Base-by-base conservation (phyloP, 2,329 filamentous ascomycete genomes). In the Pseudogymnoascus sp. region DNA sequence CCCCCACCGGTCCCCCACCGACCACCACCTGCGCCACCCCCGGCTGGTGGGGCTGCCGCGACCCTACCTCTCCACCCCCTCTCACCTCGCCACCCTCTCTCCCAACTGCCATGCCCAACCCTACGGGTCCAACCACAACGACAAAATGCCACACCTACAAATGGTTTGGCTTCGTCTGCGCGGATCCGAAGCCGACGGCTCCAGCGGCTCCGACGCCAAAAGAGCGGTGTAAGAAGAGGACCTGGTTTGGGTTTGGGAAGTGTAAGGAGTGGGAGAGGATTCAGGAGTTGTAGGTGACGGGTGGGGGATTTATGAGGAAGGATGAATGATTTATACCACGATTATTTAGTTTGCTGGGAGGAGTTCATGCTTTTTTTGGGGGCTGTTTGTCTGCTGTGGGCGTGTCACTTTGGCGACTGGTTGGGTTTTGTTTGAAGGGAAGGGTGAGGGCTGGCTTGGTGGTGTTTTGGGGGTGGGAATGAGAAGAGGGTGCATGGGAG, bases 1-100 rank as follows among this genome's bases (percentile, higher is more conserved):
- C 74, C 1, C 42, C 47, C 25, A 72, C 74, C 11, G 69, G 69
- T 1, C 69, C 72, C 12, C 65, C 67, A 18, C 65, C 68, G 67
- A 0, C 66, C 50, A 75, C 76, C 0, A 76, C 75, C 5, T 85
- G 83, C 67, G 68, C 78, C 61, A 80, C 77, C 1, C 83, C 83
- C 1, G 83, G 84, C 53, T 82, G 85, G 70, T 84, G 81, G 79
- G 83, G 83, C 4, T 85, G 83, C 67, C 72, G 76, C 66, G 76
- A 81, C 69, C 63, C 73, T 16, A 70, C 73, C 2, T 72, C 76
- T 0, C 70, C 72, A 23, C 73, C 73, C 60, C 53, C 67, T 11
- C 74, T 75, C 47, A 77, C 75, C 6, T 69, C 74, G 1, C 69
- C 72, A 4, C 73, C 75, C 11, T 66, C 68, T 7, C 63, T 70